Percentiles rank a stretch among this genome's conserved stretches.
Evolutionary conservation across 768 basidiomycete species (phyloP).

Genomic region (Lyophyllum atratum): DNA sequence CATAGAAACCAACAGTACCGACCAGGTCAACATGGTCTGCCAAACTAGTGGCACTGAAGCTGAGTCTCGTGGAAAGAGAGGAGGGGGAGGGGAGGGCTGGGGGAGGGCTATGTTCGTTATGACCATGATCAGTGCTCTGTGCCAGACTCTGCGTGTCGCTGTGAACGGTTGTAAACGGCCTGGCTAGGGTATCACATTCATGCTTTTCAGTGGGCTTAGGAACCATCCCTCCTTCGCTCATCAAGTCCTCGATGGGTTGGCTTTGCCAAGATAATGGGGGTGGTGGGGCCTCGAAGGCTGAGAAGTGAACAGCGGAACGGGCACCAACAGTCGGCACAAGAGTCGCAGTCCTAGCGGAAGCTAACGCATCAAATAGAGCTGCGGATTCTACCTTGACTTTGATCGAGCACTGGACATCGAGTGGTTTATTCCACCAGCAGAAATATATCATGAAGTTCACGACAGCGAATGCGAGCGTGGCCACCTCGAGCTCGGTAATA

Average conservation of each 20-base stretch:
- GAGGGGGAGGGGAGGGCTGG: not conserved
- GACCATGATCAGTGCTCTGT: too few species aligned
- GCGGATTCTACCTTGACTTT: not conserved
- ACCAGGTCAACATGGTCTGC: not conserved
- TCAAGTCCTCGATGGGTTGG: too few species aligned
- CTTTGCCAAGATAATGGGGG: too few species aligned
- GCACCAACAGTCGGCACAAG: not conserved
- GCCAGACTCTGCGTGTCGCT: too few species aligned
- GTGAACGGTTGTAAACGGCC: too few species aligned
- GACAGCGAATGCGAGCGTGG: constrained; percentile 27
- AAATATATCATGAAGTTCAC: constrained; percentile 29
- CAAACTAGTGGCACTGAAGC: not conserved
- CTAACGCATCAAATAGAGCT: not conserved
- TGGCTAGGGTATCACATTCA: too few species aligned
- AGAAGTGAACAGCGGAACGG: too few species aligned
- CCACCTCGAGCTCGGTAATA: constrained; percentile 32
- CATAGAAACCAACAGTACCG: not conserved
- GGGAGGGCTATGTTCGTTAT: not conserved
- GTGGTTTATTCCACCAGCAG: constrained; percentile 39
- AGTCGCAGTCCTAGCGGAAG: not conserved
- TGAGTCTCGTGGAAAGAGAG: too few species aligned
- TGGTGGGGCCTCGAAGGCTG: too few species aligned
- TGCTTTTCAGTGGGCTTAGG: too few species aligned
- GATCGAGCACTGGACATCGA: constrained; percentile 22
- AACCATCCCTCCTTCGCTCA: too few species aligned